A percentile compares a stretch with the other conserved stretches of the same genome.
Evolutionary conservation across 805 yeast genomes (phyloP).

Genomic region (Monosporozyma aerobia): DNA sequence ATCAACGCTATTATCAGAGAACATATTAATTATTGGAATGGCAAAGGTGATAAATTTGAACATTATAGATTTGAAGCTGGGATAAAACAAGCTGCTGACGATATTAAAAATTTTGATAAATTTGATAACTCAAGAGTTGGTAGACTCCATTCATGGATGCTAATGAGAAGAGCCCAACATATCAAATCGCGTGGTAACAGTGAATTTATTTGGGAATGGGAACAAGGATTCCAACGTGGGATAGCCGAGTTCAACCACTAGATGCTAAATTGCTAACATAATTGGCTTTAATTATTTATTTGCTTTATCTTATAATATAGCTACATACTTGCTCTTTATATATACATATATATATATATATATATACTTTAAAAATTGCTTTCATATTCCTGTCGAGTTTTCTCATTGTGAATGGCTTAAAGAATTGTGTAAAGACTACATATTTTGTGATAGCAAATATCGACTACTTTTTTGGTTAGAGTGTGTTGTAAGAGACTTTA

Average conservation of each 20-base stretch:
- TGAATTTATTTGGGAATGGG: slow-evolving; percentile 75
- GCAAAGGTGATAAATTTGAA: slow-evolving; percentile 50
- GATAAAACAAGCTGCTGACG: slow-evolving; percentile 65
- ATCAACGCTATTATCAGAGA: slow-evolving; percentile 18
- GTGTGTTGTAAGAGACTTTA: too few species aligned
- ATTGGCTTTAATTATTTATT: too few species aligned
- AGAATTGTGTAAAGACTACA: too few species aligned
- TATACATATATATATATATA: too few species aligned
- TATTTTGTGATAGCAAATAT: too few species aligned
- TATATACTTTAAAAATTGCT: too few species aligned
- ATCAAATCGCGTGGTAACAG: slow-evolving; percentile 44
- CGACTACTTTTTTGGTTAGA: too few species aligned
- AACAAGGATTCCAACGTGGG: slow-evolving; percentile 73
- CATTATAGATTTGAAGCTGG: slow-evolving; percentile 79
- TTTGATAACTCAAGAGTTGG: slow-evolving; percentile 70
- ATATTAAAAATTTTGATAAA: slow-evolving; percentile 56
- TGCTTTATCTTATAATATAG: not conserved
- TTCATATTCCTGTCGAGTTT: too few species aligned
- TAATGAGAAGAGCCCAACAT: slow-evolving; percentile 56
- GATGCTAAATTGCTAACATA: not conserved
- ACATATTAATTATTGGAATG: slow-evolving; percentile 68
- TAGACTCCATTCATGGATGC: slow-evolving; percentile 58
- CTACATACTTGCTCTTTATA: too few species aligned
- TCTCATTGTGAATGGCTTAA: too few species aligned
- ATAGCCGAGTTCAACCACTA: slow-evolving; percentile 21